These are phyloP conservation scores for Monascus purpureus DNA, from an alignment of 495 filamentous ascomycete species.

Conservation along the genomic window DNA sequence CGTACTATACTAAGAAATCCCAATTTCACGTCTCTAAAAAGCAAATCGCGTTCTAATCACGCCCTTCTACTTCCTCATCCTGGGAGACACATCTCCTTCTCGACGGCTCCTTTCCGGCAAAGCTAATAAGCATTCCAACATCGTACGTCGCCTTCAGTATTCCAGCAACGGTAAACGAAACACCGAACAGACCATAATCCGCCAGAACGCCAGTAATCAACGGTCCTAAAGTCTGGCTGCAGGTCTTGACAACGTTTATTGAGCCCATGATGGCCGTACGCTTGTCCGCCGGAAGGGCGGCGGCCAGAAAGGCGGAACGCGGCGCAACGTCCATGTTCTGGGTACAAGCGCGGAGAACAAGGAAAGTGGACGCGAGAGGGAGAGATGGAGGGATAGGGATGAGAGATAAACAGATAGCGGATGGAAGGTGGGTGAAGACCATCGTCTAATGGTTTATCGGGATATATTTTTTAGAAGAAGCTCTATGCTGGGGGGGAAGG, in stretches of 20 bases:
- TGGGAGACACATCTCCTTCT: conserved; percentile 9
- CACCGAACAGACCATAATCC: conserved; percentile 46
- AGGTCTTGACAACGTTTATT: conserved; percentile 53
- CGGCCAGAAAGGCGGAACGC: conserved; percentile 63
- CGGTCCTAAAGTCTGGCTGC: conserved; percentile 48
- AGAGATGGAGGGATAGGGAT: conserved; percentile 47
- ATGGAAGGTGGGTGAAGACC: conserved; percentile 76
- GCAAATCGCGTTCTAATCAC: no score
- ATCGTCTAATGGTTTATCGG: conserved; percentile 40
- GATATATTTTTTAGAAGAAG: conserved; percentile 1
- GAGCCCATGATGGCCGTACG: conserved; percentile 67
- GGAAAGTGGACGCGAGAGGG: conserved; percentile 43
- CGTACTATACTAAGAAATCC: no score
- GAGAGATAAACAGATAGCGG: conserved; percentile 54
- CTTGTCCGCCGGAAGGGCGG: conserved; percentile 54
- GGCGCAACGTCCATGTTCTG: conserved; percentile 77
- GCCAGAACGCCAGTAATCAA: conserved; percentile 57
- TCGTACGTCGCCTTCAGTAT: conserved; percentile 58
- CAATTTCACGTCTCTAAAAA: no score
- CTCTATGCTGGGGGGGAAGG: neutral
- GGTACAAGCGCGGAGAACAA: conserved; percentile 54
- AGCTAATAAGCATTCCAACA: conserved; percentile 56
- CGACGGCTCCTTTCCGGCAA: conserved; percentile 28
- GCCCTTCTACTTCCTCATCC: no score
- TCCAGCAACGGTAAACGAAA: conserved; percentile 60